Evolutionary conservation across 2,329 filamentous ascomycete species (phyloP), one percentile per base, ranked within the genome.

Genomic region (Diaporthe destruens): DNA sequence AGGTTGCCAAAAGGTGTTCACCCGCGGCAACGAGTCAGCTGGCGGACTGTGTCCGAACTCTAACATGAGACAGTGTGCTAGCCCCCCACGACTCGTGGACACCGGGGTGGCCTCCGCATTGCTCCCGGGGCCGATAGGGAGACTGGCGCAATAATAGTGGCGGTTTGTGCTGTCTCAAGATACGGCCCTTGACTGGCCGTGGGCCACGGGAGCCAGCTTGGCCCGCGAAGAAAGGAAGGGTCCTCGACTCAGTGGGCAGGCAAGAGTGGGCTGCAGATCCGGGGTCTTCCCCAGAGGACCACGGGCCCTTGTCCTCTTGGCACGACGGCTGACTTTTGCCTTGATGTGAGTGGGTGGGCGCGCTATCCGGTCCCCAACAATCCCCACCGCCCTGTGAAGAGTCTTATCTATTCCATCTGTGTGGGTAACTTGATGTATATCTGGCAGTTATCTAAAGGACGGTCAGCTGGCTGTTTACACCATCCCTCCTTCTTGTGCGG

Each of bases 321-420:
- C 47, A 47, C 44, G 18, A 55, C 29, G 47, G 39, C 66, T 49
- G 23, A 71, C 61, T 57, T 59, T 55, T 66, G n/a, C 14, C 9
- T 51, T 39, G n/a, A 51, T 23, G 20, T 71, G 71, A 73, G 42
- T 73, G 71, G 71, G 63, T 8, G 51, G 44, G 18, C 18, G 18
- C 18, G 7, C 1, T 32, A 47, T 71, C 36, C 25, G 34, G 69
- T 32, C 42, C 29, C 55, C 39, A 49, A 7, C 36, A 9, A 51
- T 42, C 42, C 11, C 44, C 29, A 49, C 55, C 67, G 51, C 53
- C 47, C 42, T 29, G 29, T 39, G 36, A 61, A 70, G 23, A 59
- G 56, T 56, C 55, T 74, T 72, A 72, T 74, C 70, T 72, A 69
- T 49, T 53, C 63, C 49, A 74, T 72, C 53, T 72, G 42, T 9